Conservation (phyloP, 495 filamentous ascomycete genomes). For the Penicillium samsonianum region DNA sequence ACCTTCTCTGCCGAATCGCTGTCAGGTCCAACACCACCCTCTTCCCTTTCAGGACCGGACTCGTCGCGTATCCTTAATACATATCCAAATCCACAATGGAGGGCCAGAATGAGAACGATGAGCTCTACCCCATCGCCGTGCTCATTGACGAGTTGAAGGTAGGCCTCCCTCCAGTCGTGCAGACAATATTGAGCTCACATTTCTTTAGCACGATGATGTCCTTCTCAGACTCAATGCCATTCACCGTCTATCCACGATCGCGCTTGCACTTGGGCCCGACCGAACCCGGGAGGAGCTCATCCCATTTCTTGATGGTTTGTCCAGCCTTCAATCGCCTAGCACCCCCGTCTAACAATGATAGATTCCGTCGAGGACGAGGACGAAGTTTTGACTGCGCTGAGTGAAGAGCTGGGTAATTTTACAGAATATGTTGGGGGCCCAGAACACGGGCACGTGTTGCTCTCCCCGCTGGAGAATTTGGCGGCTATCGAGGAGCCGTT, state of each 20-base stretch:
- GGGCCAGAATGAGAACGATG: constrained; percentile 77
- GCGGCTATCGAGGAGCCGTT: constrained; percentile 97
- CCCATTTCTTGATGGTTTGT: constrained; percentile 93
- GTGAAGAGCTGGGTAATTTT: constrained; percentile 93
- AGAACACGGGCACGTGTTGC: constrained; percentile 89
- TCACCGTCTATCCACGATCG: constrained; percentile 95
- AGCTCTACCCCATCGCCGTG: constrained; percentile 98
- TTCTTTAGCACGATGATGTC: constrained; percentile 88
- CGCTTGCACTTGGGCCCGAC: constrained; percentile 90
- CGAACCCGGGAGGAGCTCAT: constrained; percentile 96
- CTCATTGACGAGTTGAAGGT: constrained; percentile 99
- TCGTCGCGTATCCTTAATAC: constrained; percentile 32
- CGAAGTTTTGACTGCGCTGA: constrained; percentile 94
- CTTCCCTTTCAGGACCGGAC: constrained; percentile 35
- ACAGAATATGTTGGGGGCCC: constrained; percentile 97
- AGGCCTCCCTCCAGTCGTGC: constrained; percentile 14
- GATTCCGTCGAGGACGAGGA: constrained; percentile 99
- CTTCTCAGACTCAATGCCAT: constrained; percentile 97
- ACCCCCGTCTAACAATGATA: constrained; percentile 45
- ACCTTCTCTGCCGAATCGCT: constrained; percentile 13
- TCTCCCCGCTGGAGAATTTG: constrained; percentile 95
- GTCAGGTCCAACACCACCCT: constrained; percentile 32
- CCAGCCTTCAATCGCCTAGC: constrained; percentile 13
- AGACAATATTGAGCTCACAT: constrained; percentile 27
- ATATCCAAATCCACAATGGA: constrained; percentile 58